phyloP scores from a whole-genome alignment of 495 filamentous ascomycete genomes.

The Xylaria telfairii region DNA sequence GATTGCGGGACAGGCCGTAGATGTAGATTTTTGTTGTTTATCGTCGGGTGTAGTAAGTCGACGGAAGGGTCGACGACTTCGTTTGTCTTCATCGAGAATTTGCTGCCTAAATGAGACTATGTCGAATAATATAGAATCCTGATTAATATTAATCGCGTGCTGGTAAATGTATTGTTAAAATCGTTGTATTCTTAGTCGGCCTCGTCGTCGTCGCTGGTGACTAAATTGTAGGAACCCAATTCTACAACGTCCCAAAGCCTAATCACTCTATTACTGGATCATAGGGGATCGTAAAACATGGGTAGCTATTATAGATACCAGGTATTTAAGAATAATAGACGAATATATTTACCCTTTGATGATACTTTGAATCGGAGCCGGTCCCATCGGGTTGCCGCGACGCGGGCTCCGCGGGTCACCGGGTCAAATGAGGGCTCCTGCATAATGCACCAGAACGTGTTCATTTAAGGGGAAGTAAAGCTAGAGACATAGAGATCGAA shows the following conservation, averaged over 20 bases:
- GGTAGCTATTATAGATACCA: neutral
- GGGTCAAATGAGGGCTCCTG: neutral
- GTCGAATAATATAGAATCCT: neutral
- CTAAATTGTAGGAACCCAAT: neutral
- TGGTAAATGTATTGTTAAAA: neutral
- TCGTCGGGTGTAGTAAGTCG: neutral
- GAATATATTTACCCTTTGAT: neutral
- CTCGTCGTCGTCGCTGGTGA: neutral
- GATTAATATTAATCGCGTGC: neutral
- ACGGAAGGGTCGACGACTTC: neutral
- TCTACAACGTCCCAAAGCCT: neutral
- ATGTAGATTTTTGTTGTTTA: neutral
- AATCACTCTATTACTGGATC: neutral
- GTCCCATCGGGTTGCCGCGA: conserved; percentile 31
- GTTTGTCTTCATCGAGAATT: neutral
- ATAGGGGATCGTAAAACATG: neutral
- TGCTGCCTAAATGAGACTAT: neutral
- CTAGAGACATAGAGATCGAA: neutral
- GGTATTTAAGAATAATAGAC: neutral
- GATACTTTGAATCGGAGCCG: conserved; percentile 9
- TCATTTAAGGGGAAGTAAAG: neutral
- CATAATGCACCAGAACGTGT: neutral
- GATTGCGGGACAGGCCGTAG: neutral
- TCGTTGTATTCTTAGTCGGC: neutral
- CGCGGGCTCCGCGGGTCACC: conserved; percentile 12